phyloP scores from a whole-genome alignment of 1,284 basidiomycete species.

The Ustilago hordei region DNA sequence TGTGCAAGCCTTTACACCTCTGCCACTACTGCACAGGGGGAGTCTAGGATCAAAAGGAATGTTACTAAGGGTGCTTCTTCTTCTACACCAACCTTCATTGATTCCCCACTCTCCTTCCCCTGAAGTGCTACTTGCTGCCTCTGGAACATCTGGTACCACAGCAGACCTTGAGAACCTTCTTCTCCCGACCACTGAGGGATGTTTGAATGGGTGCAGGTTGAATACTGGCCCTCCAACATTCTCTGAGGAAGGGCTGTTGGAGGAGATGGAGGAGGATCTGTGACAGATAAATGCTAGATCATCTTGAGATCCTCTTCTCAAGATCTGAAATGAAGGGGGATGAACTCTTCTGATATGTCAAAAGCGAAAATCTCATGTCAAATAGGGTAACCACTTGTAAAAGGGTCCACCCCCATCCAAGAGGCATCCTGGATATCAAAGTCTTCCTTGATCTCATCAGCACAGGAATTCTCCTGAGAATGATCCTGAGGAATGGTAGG shows the following conservation, averaged over 20 bases:
- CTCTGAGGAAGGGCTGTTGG: neutral
- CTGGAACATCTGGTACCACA: constrained; percentile 23
- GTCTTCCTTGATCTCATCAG: constrained; percentile 11
- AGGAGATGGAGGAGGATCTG: constrained; percentile 4
- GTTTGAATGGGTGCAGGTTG: constrained; percentile 22
- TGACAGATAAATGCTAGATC: constrained; percentile 26
- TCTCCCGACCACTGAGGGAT: neutral
- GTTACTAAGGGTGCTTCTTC: constrained; percentile 26
- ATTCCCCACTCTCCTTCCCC: constrained; percentile 2
- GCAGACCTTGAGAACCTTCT: constrained; percentile 9
- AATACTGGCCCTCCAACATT: constrained; percentile 9
- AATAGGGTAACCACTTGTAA: constrained; percentile 9
- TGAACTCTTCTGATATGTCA: constrained; percentile 20
- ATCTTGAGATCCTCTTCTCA: constrained; percentile 30
- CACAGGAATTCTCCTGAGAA: constrained; percentile 29
- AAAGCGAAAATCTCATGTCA: constrained; percentile 21
- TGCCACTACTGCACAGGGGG: neutral
- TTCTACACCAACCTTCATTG: constrained; percentile 23
- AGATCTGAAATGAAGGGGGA: constrained; percentile 24
- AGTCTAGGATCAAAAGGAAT: neutral
- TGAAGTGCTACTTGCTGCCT: constrained; percentile 15
- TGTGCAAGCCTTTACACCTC: too few species aligned
- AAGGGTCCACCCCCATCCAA: constrained; percentile 24
- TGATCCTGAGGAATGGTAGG: constrained; percentile 40
- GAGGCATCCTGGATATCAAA: neutral